These are phyloP conservation scores for Fulvia fulva DNA, from an alignment of 2,329 filamentous ascomycete species.

Conservation along the genomic window DNA sequence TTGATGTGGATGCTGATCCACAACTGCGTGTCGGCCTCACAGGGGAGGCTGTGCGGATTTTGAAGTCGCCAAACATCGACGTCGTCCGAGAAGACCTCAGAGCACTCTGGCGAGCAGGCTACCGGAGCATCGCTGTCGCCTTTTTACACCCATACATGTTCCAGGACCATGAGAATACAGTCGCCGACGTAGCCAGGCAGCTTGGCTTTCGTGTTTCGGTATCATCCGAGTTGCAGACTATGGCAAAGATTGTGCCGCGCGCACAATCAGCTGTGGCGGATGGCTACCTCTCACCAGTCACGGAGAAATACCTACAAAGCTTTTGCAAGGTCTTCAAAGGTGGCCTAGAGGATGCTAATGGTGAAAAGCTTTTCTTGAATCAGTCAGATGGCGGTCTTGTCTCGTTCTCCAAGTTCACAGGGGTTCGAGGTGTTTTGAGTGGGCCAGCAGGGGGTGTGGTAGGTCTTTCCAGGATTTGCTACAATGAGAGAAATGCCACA, in stretches of 20 bases:
- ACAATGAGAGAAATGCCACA: conserved; percentile 20
- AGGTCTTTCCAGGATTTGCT: conserved; percentile 33
- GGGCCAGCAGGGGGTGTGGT: conserved; percentile 38
- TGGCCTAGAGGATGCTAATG: too few species aligned
- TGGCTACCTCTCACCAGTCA: conserved; percentile 71
- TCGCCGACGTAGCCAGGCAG: conserved; percentile 69
- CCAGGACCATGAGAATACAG: conserved; percentile 67
- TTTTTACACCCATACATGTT: conserved; percentile 88
- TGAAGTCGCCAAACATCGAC: conserved; percentile 56
- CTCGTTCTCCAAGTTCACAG: conserved; percentile 28
- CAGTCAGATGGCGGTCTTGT: conserved; percentile 32
- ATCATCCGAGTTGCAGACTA: conserved; percentile 72
- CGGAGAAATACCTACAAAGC: conserved; percentile 61
- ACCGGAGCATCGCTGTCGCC: conserved; percentile 77
- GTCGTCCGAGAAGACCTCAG: conserved; percentile 57
- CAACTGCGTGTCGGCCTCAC: conserved; percentile 65
- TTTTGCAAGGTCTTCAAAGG: conserved; percentile 28
- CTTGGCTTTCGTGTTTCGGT: conserved; percentile 82
- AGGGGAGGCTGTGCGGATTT: conserved; percentile 66
- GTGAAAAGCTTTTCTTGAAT: too few species aligned
- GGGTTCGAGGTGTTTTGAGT: conserved; percentile 31
- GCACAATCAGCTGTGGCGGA: conserved; percentile 59
- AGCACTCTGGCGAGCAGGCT: conserved; percentile 61
- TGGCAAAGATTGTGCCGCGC: conserved; percentile 72
- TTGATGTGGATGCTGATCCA: conserved; percentile 30